These are phyloP conservation scores for Emmonsiellopsis sp. DNA, from an alignment of 2,329 filamentous ascomycete species.

Conservation along the genomic window DNA sequence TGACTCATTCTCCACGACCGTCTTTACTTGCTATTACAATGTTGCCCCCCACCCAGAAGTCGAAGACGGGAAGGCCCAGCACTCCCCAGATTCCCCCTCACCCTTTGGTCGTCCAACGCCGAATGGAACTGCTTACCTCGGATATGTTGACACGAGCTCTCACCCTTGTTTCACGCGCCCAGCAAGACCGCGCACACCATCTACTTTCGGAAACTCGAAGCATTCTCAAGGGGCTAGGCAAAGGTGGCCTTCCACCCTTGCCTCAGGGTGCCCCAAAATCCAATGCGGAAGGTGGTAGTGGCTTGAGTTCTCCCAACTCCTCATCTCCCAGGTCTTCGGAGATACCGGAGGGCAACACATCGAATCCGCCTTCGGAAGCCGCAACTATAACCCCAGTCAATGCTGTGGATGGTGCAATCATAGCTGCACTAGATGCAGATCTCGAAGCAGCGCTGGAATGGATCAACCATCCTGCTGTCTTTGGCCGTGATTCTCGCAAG, in stretches of 20 bases:
- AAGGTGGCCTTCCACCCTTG: constrained; percentile 85
- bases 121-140: constrained; percentile 95
- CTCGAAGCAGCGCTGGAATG: constrained; percentile 86
- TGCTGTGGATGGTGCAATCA: constrained; percentile 75
- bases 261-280: constrained; percentile 45
- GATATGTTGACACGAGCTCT: constrained; percentile 94
- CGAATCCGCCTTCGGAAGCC: constrained; percentile 30
- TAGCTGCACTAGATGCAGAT: constrained; percentile 81
- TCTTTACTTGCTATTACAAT: constrained; percentile 93
- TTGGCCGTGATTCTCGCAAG: constrained; percentile 87
- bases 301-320: constrained; percentile 25
- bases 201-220: constrained; percentile 87
- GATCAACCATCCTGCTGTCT: constrained; percentile 95
- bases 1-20: constrained; percentile 78
- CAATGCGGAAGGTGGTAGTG: constrained; percentile 31
- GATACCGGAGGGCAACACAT: constrained; percentile 21
- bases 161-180: constrained; percentile 79
- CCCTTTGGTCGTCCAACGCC: constrained; percentile 85
- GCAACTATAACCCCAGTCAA: constrained; percentile 42
- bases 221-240: constrained; percentile 90
- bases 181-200: constrained; percentile 89
- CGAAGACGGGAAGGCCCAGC: constrained; percentile 36
- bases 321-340: constrained; percentile 30
- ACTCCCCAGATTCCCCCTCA: constrained; percentile 88
- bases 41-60: constrained; percentile 59